Conservation (phyloP, 371 early-diverging fungal genomes). For the Mortierella sp. region DNA sequence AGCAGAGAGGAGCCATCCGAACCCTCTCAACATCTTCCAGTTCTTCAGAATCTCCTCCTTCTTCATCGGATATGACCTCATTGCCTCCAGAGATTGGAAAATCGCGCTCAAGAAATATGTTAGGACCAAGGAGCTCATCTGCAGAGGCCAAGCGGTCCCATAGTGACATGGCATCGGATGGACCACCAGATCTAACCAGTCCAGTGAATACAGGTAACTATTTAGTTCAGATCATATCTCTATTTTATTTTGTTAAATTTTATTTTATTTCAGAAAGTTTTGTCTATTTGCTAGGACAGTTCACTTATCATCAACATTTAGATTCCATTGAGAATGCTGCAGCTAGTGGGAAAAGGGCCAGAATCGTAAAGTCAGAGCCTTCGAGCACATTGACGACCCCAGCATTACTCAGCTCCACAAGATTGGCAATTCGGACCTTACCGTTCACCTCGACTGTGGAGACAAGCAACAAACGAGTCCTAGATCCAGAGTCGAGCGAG, state of each 20-base stretch:
- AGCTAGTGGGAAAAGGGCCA: too few relatives aligned
- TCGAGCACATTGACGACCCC: too few relatives aligned
- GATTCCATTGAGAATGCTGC: too few relatives aligned
- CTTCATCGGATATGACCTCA: background rate
- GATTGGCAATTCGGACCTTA: too few relatives aligned
- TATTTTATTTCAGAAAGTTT: background rate
- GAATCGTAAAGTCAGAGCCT: too few relatives aligned
- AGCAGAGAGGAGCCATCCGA: constrained; percentile 15
- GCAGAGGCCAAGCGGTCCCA: constrained; percentile 26
- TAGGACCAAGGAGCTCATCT: background rate
- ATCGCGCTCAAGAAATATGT: constrained; percentile 6
- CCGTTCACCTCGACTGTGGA: too few relatives aligned
- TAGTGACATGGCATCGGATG: constrained; percentile 17
- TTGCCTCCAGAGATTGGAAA: constrained; percentile 9
- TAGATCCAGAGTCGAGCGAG: constrained; percentile 4
- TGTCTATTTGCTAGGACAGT: constrained; percentile 1
- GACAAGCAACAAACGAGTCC: too few relatives aligned
- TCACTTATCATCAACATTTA: constrained; percentile 10
- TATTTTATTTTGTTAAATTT: background rate
- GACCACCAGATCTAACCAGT: background rate
- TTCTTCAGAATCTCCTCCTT: background rate
- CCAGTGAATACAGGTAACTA: background rate
- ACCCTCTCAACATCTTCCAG: constrained; percentile 11
- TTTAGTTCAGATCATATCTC: constrained; percentile 16
- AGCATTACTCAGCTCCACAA: too few relatives aligned